Percentiles rank a stretch among this genome's conserved stretches.
Conservation (phyloP, 176 grass and related monocot genomes). For the Eleusine coracana region DNA sequence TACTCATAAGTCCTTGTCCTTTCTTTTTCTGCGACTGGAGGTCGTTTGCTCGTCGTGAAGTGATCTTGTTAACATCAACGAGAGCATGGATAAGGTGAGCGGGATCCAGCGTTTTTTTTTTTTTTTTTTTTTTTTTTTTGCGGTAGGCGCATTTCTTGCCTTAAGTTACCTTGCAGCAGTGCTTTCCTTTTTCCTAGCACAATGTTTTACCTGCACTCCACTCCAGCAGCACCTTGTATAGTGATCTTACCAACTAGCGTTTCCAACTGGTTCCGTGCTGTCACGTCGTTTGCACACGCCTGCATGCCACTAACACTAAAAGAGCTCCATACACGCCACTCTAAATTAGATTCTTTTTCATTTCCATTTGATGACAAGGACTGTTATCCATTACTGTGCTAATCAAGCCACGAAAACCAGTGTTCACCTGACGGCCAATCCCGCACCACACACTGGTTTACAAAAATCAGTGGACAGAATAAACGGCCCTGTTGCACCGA, state of each 20-base stretch:
- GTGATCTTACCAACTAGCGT: too few relatives aligned
- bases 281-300: too few relatives aligned
- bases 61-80: too few relatives aligned
- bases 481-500: neutral
- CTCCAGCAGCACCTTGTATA: too few relatives aligned
- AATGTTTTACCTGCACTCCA: neutral
- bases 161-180: neutral
- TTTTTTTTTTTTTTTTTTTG: too few relatives aligned
- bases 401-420: neutral
- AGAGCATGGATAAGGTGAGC: neutral
- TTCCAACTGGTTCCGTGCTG: too few relatives aligned
- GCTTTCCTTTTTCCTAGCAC: neutral
- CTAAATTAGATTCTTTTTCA: neutral
- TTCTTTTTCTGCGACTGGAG: too few relatives aligned
- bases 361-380: neutral
- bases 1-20: neutral
- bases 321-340: neutral
- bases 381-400: neutral
- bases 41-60: too few relatives aligned
- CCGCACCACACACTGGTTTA: conserved; percentile 14
- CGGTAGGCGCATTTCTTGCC: too few relatives aligned
- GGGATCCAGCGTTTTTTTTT: too few relatives aligned
- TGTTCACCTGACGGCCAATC: neutral
- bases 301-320: too few relatives aligned
- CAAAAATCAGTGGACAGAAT: conserved; percentile 17